Base-by-base conservation (phyloP, 1,284 basidiomycete species). In the Ganoderma meredithae region DNA sequence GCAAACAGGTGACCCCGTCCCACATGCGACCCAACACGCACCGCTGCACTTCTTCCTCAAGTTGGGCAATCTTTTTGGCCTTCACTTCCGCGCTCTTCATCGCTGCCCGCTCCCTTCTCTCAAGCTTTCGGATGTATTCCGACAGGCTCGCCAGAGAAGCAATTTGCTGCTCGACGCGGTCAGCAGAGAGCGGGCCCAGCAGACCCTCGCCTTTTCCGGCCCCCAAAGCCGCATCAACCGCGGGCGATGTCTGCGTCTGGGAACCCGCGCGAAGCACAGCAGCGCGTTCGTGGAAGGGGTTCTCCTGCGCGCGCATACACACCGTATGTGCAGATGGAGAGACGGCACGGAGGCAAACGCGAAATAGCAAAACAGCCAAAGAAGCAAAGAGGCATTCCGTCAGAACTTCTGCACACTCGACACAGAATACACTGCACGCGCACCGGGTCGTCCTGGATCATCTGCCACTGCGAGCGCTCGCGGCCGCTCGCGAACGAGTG, bases 41-140 rank as follows among this genome's bases (percentile, higher is more conserved):
- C 73, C 62, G 77, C 53, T 78, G 70, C 12, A 78, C 75, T 59
- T 83, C 79, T 44, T 73, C 69, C 66, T 80, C 74, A 41, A 87
- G 69, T 44, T 76, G 69, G 2, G 65, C 69, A 15, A 88, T 85
- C 58, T 73, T 80, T 25, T 71, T 75, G 10, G 75, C 75, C 72
- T 84, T 87, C 6, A 79, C 77, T 3, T 78, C 76, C 40, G 80
- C 79, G 55, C 79, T 80, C 58, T 78, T 77, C 59, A 79, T 78
- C 60, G 82, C 76, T 12, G 84, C 83, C 3, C 75, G 74, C 17
- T 75, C 73, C 65, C 79, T 80, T 55, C 81, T 77, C 68, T 85
- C 82, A 41, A 87, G 76, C 66, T 80, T 82, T 43, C 75, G 73
- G 33, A 86, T 74, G 61, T 83, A 81, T 7, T 77, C 74, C 49